Conservation (phyloP, 2,329 filamentous ascomycete species). For the Neoascochyta sp. region DNA sequence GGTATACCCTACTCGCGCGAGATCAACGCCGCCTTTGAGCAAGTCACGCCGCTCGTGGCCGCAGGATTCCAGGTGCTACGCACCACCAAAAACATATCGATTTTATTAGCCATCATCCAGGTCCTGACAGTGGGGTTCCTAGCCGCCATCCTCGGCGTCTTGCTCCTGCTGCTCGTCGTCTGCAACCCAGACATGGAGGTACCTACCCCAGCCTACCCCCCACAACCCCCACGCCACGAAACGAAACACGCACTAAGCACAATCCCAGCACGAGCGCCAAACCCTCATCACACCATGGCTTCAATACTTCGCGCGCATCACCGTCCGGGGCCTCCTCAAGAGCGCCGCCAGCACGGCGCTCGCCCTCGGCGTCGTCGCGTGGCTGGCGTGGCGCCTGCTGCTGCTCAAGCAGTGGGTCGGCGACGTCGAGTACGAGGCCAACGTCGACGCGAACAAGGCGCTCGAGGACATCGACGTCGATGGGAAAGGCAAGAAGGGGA, state of each 20-base stretch:
- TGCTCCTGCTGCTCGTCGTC: slow-evolving; percentile 44
- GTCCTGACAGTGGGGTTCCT: slow-evolving; percentile 45
- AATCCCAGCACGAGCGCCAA: slow-evolving; percentile 38
- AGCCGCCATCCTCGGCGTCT: slow-evolving; percentile 36
- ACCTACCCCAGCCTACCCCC: slow-evolving; percentile 2
- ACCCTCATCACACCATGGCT: slow-evolving; percentile 45
- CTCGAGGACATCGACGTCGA: slow-evolving; percentile 21
- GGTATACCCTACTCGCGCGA: slow-evolving; percentile 52
- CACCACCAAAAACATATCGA: slow-evolving; percentile 50
- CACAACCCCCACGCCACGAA: not conserved
- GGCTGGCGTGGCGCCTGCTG: slow-evolving; percentile 16
- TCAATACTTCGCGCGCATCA: slow-evolving; percentile 27
- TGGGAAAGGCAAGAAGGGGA: not conserved
- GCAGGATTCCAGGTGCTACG: slow-evolving; percentile 49
- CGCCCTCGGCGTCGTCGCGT: slow-evolving; percentile 4
- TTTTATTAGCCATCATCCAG: slow-evolving; percentile 48
- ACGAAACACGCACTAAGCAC: not conserved
- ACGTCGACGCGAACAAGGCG: slow-evolving; percentile 29
- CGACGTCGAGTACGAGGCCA: slow-evolving; percentile 28
- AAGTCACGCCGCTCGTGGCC: slow-evolving; percentile 52
- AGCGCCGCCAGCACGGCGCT: slow-evolving; percentile 2
- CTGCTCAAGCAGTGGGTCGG: slow-evolving; percentile 21
- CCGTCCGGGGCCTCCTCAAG: slow-evolving; percentile 17
- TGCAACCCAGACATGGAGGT: slow-evolving; percentile 49
- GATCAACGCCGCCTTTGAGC: slow-evolving; percentile 51